Conservation (phyloP, 441 rosid genomes). For the California macrophylla region DNA sequence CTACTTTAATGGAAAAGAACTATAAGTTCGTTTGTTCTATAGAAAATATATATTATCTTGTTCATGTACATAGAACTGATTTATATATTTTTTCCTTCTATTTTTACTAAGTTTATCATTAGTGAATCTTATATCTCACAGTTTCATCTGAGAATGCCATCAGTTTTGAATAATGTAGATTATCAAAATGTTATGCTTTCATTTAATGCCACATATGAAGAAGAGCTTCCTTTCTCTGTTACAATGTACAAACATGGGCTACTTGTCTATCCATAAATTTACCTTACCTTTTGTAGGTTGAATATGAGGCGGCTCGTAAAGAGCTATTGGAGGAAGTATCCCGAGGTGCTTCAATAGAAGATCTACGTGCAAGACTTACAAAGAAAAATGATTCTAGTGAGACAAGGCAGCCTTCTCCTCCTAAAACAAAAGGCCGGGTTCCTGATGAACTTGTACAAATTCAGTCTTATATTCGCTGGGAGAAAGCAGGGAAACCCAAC, state of each 20-base stretch:
- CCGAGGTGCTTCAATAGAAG: slow-evolving; percentile 63
- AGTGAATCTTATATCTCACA: background rate
- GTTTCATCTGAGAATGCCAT: background rate
- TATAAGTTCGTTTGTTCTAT: background rate
- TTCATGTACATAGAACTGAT: background rate
- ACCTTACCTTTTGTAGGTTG: slow-evolving; percentile 42
- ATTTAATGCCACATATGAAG: background rate
- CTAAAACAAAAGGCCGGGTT: slow-evolving; percentile 30
- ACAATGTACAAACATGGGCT: background rate
- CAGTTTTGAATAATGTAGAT: background rate
- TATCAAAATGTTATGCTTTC: background rate
- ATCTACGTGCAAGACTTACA: slow-evolving; percentile 51
- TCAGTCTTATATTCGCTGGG: slow-evolving; percentile 67
- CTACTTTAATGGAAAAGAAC: background rate
- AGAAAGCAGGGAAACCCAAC: slow-evolving; percentile 65
- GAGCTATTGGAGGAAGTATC: slow-evolving; percentile 79
- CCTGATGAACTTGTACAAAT: slow-evolving; percentile 55
- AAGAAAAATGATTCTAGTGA: slow-evolving; percentile 44
- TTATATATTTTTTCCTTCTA: background rate
- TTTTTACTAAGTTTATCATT: background rate
- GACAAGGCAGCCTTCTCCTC: slow-evolving; percentile 31
- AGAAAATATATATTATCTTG: background rate
- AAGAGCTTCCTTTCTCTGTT: background rate
- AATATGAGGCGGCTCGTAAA: slow-evolving; percentile 82
- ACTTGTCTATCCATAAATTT: slow-evolving; percentile 7